These are phyloP conservation scores for Lotmaria passim DNA, from an alignment of 208 protist species.

Conservation along the genomic window DNA sequence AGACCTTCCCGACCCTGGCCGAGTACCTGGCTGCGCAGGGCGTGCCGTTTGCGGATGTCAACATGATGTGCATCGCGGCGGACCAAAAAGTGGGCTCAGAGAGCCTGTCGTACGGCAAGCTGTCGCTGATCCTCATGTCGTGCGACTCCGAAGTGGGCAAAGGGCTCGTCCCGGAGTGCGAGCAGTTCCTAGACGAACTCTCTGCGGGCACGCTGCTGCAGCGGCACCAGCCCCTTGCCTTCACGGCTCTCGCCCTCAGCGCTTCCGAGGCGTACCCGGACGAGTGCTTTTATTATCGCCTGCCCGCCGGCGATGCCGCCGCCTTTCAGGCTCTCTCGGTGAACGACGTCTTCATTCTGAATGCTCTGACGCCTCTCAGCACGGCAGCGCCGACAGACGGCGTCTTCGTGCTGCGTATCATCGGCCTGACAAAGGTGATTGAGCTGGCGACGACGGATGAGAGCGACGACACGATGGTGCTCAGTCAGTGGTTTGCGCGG, in stretches of 20 bases:
- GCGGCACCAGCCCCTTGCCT: slow-evolving; percentile 55
- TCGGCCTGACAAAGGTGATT: slow-evolving; percentile 78
- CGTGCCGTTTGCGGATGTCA: slow-evolving; percentile 48
- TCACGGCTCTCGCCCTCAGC: slow-evolving; percentile 68
- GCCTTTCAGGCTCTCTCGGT: slow-evolving; percentile 31
- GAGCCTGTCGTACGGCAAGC: slow-evolving; percentile 73
- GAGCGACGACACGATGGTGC: slow-evolving; percentile 54
- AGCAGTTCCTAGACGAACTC: slow-evolving; percentile 40
- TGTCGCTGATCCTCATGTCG: slow-evolving; percentile 67
- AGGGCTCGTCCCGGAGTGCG: slow-evolving; percentile 39
- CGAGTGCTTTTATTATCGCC: slow-evolving; percentile 63
- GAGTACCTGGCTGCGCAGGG: slow-evolving; percentile 44
- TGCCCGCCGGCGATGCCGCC: slow-evolving; percentile 29
- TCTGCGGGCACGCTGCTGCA: slow-evolving; percentile 49
- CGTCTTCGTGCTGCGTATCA: slow-evolving; percentile 45
- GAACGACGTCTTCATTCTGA: slow-evolving; percentile 51
- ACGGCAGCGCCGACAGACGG: slow-evolving; percentile 30
- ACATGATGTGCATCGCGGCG: slow-evolving; percentile 77
- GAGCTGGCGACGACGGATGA: slow-evolving; percentile 57
- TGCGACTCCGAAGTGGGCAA: slow-evolving; percentile 43
- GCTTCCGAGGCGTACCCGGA: slow-evolving; percentile 58
- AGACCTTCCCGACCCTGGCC: slow-evolving; percentile 52
- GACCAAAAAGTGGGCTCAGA: slow-evolving; percentile 72
- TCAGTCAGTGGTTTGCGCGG: slow-evolving; percentile 68
- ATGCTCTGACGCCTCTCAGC: slow-evolving; percentile 56